Percentiles rank a stretch among this genome's conserved stretches.
Evolutionary conservation across 2,329 filamentous ascomycete species (phyloP).

Genomic region (Cladophialophora exuberans): DNA sequence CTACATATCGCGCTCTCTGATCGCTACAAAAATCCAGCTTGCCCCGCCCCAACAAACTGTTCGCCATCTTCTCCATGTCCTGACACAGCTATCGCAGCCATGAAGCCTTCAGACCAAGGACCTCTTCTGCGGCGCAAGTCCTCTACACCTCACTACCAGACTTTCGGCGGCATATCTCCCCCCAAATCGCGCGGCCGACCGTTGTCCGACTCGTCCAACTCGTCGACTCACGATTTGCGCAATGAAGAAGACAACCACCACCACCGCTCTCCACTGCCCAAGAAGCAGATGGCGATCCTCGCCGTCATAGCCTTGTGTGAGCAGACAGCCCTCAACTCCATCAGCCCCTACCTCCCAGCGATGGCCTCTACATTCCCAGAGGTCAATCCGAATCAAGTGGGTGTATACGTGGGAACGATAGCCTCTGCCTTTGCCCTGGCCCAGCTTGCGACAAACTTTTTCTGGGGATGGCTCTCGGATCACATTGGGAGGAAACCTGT

Average conservation of each 20-base stretch:
- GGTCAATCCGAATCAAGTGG: slow-evolving; percentile 70
- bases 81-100: slow-evolving; percentile 18
- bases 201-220: slow-evolving; percentile 46
- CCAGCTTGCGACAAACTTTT: slow-evolving; percentile 88
- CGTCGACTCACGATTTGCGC: slow-evolving; percentile 40
- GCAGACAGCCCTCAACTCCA: slow-evolving; percentile 95
- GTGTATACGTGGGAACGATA: slow-evolving; percentile 86
- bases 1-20: neutral
- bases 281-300: slow-evolving; percentile 78
- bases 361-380: slow-evolving; percentile 89
- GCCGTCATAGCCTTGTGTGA: slow-evolving; percentile 89
- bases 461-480: slow-evolving; percentile 86
- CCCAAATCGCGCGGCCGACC: slow-evolving; percentile 49
- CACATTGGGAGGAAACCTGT: slow-evolving; percentile 79
- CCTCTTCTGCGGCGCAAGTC: slow-evolving; percentile 44
- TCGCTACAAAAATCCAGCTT: neutral
- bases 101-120: slow-evolving; percentile 33
- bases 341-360: slow-evolving; percentile 89
- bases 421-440: slow-evolving; percentile 91
- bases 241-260: slow-evolving; percentile 35
- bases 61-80: neutral
- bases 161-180: slow-evolving; percentile 52
- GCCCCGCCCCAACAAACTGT: neutral
- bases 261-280: slow-evolving; percentile 70
- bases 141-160: slow-evolving; percentile 52